A percentile compares a stretch with the other conserved stretches of the same genome.
These are phyloP conservation scores for Micromonas pusilla DNA, from an alignment of 139 green algal genomes.

Conservation along the genomic window DNA sequence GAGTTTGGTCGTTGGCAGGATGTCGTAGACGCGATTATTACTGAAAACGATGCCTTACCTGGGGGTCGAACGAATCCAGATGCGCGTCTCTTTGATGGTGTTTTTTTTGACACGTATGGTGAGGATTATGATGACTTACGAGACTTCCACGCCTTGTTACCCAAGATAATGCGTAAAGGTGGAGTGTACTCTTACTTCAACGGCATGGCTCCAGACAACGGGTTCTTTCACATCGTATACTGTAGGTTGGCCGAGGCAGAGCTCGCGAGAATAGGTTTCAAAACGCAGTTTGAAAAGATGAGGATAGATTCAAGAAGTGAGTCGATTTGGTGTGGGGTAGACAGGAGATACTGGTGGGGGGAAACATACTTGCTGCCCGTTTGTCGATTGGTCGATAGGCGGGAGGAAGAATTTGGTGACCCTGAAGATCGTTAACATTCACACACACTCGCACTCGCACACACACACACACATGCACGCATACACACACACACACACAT, in stretches of 20 bases:
- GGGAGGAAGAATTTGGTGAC: no score
- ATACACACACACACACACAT: no score
- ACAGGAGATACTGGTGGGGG: slow-evolving; percentile 66
- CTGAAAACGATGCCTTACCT: not conserved
- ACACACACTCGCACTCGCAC: no score
- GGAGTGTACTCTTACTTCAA: slow-evolving; percentile 96
- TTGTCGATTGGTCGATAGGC: no score
- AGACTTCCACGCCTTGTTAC: slow-evolving; percentile 61
- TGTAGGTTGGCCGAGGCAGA: slow-evolving; percentile 49
- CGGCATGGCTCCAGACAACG: slow-evolving; percentile 67
- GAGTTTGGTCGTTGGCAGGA: slow-evolving; percentile 82
- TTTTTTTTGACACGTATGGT: slow-evolving; percentile 96
- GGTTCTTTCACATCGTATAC: slow-evolving; percentile 84
- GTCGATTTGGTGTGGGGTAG: slow-evolving; percentile 70
- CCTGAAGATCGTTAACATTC: no score
- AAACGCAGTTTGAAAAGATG: slow-evolving; percentile 48
- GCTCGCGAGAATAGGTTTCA: slow-evolving; percentile 53
- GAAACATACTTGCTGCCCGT: slow-evolving; percentile 65
- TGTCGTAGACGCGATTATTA: slow-evolving; percentile 32
- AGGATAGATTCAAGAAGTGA: slow-evolving; percentile 45
- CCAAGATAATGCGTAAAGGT: slow-evolving; percentile 55
- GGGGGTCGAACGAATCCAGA: not conserved
- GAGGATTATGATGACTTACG: slow-evolving; percentile 76
- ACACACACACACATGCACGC: no score
- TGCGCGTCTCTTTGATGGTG: slow-evolving; percentile 58